Evolutionary conservation across 1,284 basidiomycete species (phyloP).

Genomic region (Cryptococcus sp.): DNA sequence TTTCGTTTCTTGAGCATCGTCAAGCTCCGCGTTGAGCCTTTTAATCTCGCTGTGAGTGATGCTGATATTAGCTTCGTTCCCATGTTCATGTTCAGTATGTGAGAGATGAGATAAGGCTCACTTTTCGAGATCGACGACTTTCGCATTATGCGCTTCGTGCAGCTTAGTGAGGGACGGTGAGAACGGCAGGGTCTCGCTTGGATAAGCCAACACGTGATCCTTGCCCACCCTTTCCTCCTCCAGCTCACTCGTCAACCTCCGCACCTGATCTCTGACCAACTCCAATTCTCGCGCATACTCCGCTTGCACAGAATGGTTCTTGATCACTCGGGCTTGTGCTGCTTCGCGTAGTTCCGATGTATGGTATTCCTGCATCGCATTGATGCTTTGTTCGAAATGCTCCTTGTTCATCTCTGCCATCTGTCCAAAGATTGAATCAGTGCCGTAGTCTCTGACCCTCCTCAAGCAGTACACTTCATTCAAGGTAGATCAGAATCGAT

Average conservation of each 20-base stretch:
- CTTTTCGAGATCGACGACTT: slow-evolving; percentile 33
- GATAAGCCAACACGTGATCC: slow-evolving; percentile 18
- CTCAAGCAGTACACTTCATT: too few species aligned
- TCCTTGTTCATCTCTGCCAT: slow-evolving; percentile 47
- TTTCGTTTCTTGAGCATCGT: too few species aligned
- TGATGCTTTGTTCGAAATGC: slow-evolving; percentile 34
- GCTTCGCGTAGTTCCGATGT: slow-evolving; percentile 1
- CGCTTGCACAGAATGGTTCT: slow-evolving; percentile 5
- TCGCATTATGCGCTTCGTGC: slow-evolving; percentile 38
- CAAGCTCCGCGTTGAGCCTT: too few species aligned
- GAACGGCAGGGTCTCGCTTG: neutral
- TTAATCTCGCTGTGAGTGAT: too few species aligned
- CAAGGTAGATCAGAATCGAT: too few species aligned
- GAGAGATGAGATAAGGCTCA: neutral
- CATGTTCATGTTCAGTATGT: too few species aligned
- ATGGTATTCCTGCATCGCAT: slow-evolving; percentile 23
- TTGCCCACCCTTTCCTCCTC: slow-evolving; percentile 25
- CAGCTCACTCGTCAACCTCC: slow-evolving; percentile 5
- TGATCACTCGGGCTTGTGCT: slow-evolving; percentile 7
- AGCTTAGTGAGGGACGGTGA: slow-evolving; percentile 24
- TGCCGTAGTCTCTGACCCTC: too few species aligned
- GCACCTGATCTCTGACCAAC: slow-evolving; percentile 1
- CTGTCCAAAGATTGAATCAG: slow-evolving; percentile 12
- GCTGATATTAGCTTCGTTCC: too few species aligned
- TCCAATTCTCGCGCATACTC: slow-evolving; percentile 11